Conservation (phyloP, 345 rosid species). For the Boechera divaricarpa region DNA sequence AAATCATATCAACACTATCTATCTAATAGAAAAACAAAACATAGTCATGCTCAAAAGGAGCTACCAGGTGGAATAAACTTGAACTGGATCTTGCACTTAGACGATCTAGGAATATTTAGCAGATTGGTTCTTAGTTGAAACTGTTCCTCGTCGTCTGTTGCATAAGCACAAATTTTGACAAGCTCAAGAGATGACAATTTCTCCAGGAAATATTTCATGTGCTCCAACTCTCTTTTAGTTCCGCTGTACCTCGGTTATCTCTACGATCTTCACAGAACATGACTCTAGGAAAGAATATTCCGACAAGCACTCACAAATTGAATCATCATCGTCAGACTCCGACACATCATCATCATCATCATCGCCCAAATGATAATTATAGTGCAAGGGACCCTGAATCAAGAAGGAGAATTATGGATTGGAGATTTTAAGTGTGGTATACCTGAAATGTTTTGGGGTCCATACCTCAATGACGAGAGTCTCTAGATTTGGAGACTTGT, state of each 20-base stretch:
- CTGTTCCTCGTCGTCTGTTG: background rate
- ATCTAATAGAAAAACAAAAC: background rate
- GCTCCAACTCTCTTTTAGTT: background rate
- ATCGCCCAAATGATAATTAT: background rate
- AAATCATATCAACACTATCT: background rate
- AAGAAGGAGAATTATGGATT: background rate
- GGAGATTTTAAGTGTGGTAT: background rate
- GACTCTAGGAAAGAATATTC: background rate
- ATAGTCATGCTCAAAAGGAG: background rate
- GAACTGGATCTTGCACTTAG: too few relatives aligned
- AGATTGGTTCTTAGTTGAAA: too few relatives aligned
- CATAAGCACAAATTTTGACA: background rate
- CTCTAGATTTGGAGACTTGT: conserved; percentile 2
- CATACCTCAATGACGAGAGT: conserved; percentile 14
- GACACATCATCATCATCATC: background rate
- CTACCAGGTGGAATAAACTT: background rate
- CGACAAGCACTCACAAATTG: background rate
- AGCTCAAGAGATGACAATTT: conserved; percentile 3
- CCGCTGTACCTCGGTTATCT: background rate
- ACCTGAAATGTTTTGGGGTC: background rate
- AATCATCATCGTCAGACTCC: background rate
- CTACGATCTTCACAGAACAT: background rate
- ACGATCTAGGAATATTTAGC: too few relatives aligned
- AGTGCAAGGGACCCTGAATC: conserved; percentile 1
- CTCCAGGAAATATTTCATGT: background rate